Evolutionary conservation across 139 green algal genomes (phyloP), one percentile per base, ranked within the genome.

Genomic region (Chlorella sp.): DNA sequence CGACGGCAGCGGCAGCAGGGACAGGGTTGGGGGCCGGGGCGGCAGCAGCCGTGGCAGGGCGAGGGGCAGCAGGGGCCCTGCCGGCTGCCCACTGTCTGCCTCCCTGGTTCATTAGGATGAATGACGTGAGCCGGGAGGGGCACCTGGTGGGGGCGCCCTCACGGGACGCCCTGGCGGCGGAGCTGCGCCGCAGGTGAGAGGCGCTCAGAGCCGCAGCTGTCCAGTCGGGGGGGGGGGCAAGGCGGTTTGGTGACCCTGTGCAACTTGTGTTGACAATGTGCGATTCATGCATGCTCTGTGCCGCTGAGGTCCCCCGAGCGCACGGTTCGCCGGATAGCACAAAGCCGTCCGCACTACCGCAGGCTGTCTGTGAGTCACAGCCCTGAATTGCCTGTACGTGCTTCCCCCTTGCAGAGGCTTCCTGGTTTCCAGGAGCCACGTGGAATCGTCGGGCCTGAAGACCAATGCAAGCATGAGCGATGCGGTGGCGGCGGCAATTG

Each of bases 401-500:
- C 77, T 40, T 9, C 32, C 18, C 77, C 77, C 39, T 32, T 60
- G 77, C 78, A 61, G 85, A 32, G 85, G 85, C 36, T 42, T 32
- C n/a, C 15, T 83, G n/a, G 85, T 42, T 9, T n/a, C 71, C 1
- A 48, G 42, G 26, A 89, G 22, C 32, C 85, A 89, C 71, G 37
- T 89, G 3, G 84, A 88, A 12, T 68, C 84, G 0, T 37, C 68
- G 4, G 84, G 22, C 5, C 0, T 88, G 16, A 66, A 66, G 30
- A 88, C 84, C 11, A 88, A 28, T 16, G 84, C 84, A 7, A 81
- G 28, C 68, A 80, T 88, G 40, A 68, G 37, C 15, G n/a, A 88
- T 30, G 68, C 66, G 42, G 84, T 88, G 28, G 84, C 28, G 15
- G 84, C 84, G 28, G 64, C 66, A 2, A 28, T 66, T 14, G 28